phyloP scores from a whole-genome alignment of 139 green algal genomes.

The Coccomyxa sp. region DNA sequence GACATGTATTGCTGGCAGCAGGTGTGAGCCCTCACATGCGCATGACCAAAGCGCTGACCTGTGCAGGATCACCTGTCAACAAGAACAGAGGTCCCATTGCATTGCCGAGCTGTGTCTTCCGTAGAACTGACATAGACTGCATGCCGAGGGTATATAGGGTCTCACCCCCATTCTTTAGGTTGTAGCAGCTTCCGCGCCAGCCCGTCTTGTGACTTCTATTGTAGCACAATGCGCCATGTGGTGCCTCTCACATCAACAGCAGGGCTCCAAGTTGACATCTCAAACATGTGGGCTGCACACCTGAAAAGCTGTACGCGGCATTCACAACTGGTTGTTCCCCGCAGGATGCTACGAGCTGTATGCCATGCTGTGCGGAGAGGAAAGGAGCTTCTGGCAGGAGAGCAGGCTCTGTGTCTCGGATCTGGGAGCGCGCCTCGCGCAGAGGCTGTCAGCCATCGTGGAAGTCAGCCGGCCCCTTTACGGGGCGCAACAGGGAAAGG shows the following conservation, averaged over 20 bases:
- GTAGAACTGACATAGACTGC: not conserved
- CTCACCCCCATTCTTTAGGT: not conserved
- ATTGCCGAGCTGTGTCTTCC: not conserved
- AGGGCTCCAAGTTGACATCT: not conserved
- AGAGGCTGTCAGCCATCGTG: too few relatives aligned
- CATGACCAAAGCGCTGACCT: too few relatives aligned
- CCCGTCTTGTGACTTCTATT: not conserved
- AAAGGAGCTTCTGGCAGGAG: too few relatives aligned
- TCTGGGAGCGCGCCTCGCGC: too few relatives aligned
- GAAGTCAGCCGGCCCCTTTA: too few relatives aligned
- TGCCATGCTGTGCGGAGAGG: not conserved
- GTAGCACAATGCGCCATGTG: not conserved
- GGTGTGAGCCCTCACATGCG: not conserved
- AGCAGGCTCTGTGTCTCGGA: too few relatives aligned
- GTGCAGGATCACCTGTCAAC: not conserved
- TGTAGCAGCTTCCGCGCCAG: not conserved
- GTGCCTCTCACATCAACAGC: not conserved
- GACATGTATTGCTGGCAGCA: conserved; percentile 27
- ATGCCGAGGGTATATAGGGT: not conserved
- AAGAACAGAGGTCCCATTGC: not conserved
- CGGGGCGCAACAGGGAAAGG: too few relatives aligned
- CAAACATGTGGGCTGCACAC: not conserved
- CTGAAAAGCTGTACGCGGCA: too few relatives aligned
- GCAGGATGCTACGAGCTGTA: not conserved
- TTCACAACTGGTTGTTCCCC: too few relatives aligned